Evolutionary conservation across 495 filamentous ascomycete species (phyloP), one percentile per base, ranked within the genome.

Genomic region (Aspergillus cavernicola): DNA sequence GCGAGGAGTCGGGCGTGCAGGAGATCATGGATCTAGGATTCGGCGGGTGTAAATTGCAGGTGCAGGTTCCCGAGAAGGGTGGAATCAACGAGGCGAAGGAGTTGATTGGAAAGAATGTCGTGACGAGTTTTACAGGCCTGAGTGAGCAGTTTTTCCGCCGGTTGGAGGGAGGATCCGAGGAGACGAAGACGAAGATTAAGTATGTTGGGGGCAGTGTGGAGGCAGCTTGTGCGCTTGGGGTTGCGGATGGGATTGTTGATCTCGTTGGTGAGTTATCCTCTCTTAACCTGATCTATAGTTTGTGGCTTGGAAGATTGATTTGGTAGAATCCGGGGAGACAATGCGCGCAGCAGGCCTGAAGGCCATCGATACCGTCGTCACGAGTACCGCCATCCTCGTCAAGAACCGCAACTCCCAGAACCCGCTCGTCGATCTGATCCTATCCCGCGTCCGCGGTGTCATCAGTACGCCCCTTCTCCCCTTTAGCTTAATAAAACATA

Each of bases 311-410:
- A 16, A 35, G 32, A 22, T 37, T 51, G 24, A 46, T 38, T 13
- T 15, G 32, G 4, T 53, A 96, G 93, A 98, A 81, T 98, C 93
- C 32, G 93, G 93, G 42, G 92, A 97, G 65, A 98, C 93, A 10
- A 98, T 98, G 93, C 90, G 86, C 62, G 93, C 91, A 2, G 92
- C 92, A 29, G 95, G 95, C n/a, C 79, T 98, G 37, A 95, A 93
- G 69, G 83, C 95, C 55, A 96, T 98, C 63, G 91, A 90, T 56
- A 98, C 93, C 2, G 90, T 98, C 15, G 77, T 96, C 23, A 83
- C 87, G 47, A 89, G 86, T 50, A 89, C 84, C 3, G 91, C 93
- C 20, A 81, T 96, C 22, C 80, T 98, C 29, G 91, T 98, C 75
- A 92, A 92, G 72, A 96, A 92, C 28, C 92, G 86, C 58, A 77